These are phyloP conservation scores for Pleurotus citrinopileatus DNA, from an alignment of 768 basidiomycete species.

Conservation along the genomic window DNA sequence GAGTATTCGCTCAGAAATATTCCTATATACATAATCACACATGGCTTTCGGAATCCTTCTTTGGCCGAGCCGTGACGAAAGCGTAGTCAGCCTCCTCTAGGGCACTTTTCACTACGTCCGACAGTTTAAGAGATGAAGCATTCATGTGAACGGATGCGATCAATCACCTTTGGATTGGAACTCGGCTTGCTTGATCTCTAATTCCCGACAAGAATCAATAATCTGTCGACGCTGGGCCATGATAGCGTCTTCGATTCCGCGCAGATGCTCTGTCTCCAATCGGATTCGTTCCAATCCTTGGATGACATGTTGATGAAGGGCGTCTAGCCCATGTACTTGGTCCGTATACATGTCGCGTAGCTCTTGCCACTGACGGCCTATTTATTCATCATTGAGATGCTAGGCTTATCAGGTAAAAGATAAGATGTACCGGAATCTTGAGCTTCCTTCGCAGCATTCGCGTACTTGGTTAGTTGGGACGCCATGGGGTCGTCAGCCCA, in stretches of 20 bases:
- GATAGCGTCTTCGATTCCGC: constrained; percentile 41
- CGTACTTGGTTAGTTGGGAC: constrained; percentile 50
- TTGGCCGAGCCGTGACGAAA: constrained; percentile 26
- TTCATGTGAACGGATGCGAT: neutral
- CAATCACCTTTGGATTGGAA: constrained; percentile 43
- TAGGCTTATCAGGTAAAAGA: neutral
- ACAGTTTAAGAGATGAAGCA: constrained; percentile 5
- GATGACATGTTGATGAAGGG: constrained; percentile 52
- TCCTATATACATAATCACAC: constrained; percentile 12
- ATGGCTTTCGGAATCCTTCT: constrained; percentile 22
- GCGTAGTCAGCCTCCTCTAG: constrained; percentile 37
- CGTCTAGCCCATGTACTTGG: constrained; percentile 59
- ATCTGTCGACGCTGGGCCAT: constrained; percentile 34
- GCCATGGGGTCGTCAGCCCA: constrained; percentile 71
- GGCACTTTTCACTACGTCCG: constrained; percentile 44
- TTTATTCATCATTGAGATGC: constrained; percentile 3
- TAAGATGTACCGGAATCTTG: constrained; percentile 32
- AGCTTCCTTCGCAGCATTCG: constrained; percentile 35
- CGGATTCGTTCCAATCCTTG: constrained; percentile 40
- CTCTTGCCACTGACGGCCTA: constrained; percentile 61
- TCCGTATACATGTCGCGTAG: constrained; percentile 55
- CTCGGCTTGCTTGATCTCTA: constrained; percentile 38
- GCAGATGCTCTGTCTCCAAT: constrained; percentile 41
- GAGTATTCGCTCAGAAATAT: too few species aligned
- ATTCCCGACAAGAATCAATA: constrained; percentile 36